Evolutionary conservation across 371 early-diverging fungal genomes (phyloP), one percentile per base, ranked within the genome.

Genomic region (Funneliformis caledonium): DNA sequence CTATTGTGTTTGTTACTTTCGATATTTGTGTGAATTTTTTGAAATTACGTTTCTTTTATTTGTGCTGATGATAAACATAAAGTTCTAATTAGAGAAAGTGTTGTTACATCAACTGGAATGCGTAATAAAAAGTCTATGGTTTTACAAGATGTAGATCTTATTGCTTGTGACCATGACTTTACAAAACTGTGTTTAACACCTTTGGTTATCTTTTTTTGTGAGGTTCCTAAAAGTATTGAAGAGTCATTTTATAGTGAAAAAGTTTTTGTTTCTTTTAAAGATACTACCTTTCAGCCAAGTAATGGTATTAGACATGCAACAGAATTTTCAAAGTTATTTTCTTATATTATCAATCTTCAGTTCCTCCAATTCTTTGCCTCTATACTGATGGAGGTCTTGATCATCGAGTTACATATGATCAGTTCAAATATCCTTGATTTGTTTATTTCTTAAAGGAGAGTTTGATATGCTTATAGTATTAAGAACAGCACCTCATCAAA

Each of bases 241-340:
- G 42, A 68, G 19, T 68, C 22, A 68, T 68, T 68, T 68, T 68
- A 68, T 68, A n/a, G n/a, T n/a, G n/a, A n/a, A n/a, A n/a, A n/a
- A n/a, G n/a, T n/a, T n/a, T n/a, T n/a, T n/a, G n/a, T n/a, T n/a
- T n/a, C n/a, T n/a, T n/a, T n/a, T n/a, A n/a, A n/a, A n/a, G n/a
- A n/a, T n/a, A n/a, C n/a, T n/a, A n/a, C n/a, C n/a, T n/a, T n/a
- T n/a, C n/a, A n/a, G n/a, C n/a, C n/a, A n/a, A n/a, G n/a, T n/a
- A n/a, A n/a, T n/a, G n/a, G n/a, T n/a, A n/a, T n/a, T n/a, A n/a
- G n/a, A n/a, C n/a, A n/a, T n/a, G n/a, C n/a, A n/a, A n/a, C n/a
- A n/a, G n/a, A n/a, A n/a, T n/a, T n/a, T n/a, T n/a, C n/a, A n/a
- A n/a, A n/a, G n/a, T n/a, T n/a, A n/a, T n/a, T n/a, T n/a, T n/a